These are phyloP conservation scores for Ceratocystis harringtonii DNA, from an alignment of 2,329 filamentous ascomycete genomes.

Conservation along the genomic window DNA sequence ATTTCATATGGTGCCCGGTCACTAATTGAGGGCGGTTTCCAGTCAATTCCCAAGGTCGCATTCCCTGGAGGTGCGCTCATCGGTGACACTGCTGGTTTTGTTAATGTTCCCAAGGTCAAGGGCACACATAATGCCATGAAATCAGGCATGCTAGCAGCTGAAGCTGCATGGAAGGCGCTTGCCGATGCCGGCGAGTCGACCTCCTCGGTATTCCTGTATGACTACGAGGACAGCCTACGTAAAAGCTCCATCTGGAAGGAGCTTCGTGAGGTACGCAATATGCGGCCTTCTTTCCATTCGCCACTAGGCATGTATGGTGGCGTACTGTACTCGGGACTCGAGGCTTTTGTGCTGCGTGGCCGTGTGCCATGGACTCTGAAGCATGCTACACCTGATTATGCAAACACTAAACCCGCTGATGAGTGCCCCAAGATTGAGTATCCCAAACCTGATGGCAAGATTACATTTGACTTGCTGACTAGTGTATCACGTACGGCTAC, in stretches of 20 bases:
- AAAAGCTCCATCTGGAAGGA: conserved; percentile 86
- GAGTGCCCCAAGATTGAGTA: conserved; percentile 83
- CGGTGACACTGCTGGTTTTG: conserved; percentile 87
- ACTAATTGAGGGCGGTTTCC: conserved; percentile 87
- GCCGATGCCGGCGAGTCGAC: conserved; percentile 32
- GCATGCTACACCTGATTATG: conserved; percentile 65
- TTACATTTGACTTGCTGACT: conserved; percentile 91
- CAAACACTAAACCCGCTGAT: conserved; percentile 64
- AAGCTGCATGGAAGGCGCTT: conserved; percentile 73
- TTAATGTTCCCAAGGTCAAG: conserved; percentile 98
- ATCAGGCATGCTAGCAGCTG: conserved; percentile 88
- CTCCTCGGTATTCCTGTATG: conserved; percentile 76
- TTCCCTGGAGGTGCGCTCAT: conserved; percentile 94
- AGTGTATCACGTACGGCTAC: conserved; percentile 91
- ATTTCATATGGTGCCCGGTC: conserved; percentile 91
- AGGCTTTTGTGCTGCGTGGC: conserved; percentile 77
- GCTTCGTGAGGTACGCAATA: conserved; percentile 87
- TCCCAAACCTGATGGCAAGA: conserved; percentile 86
- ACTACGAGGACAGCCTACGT: conserved; percentile 82
- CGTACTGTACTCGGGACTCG: conserved; percentile 80
- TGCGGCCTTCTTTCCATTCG: conserved; percentile 85
- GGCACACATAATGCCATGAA: conserved; percentile 97
- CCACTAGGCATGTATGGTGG: conserved; percentile 81
- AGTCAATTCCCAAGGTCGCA: conserved; percentile 91
- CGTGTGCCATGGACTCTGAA: conserved; percentile 82